Percentiles rank a stretch among this genome's conserved stretches.
These are phyloP conservation scores for Salix brachista DNA, from an alignment of 345 rosid genomes.

Conservation along the genomic window DNA sequence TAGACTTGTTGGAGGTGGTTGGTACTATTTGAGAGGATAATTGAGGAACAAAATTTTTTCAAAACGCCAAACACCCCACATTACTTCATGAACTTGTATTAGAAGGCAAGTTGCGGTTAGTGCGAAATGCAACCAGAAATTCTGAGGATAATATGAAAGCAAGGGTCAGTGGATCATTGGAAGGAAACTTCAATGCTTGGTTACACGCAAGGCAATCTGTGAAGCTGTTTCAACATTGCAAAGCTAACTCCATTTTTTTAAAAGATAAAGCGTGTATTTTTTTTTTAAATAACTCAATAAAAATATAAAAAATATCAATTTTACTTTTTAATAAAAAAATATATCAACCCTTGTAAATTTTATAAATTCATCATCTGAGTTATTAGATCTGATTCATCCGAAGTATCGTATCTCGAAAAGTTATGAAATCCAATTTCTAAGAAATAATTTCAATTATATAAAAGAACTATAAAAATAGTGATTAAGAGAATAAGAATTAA, in stretches of 20 bases:
- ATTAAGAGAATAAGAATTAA: too few relatives aligned
- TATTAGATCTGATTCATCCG: too few relatives aligned
- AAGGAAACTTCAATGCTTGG: not conserved
- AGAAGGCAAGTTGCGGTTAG: not conserved
- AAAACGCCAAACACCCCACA: not conserved
- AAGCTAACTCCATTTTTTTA: too few relatives aligned
- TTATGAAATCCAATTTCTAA: too few relatives aligned
- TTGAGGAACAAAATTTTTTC: too few relatives aligned
- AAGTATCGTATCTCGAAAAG: rapidly evolving
- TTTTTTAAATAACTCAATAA: too few relatives aligned
- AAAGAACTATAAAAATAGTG: too few relatives aligned
- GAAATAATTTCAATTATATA: too few relatives aligned
- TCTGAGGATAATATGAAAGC: not conserved
- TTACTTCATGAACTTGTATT: not conserved
- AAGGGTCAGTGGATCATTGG: not conserved
- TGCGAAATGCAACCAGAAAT: not conserved
- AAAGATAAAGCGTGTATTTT: not conserved
- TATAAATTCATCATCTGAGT: rapidly evolving
- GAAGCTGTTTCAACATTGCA: not conserved
- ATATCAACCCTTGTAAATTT: too few relatives aligned
- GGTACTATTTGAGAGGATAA: too few relatives aligned
- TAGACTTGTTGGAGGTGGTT: not conserved
- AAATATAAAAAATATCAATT: too few relatives aligned
- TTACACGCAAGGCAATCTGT: not conserved
- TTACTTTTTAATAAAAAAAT: too few relatives aligned